A percentile compares a stretch with the other conserved stretches of the same genome.
Conservation (phyloP, 371 early-diverging fungal genomes). For the Mucor plumbeus region DNA sequence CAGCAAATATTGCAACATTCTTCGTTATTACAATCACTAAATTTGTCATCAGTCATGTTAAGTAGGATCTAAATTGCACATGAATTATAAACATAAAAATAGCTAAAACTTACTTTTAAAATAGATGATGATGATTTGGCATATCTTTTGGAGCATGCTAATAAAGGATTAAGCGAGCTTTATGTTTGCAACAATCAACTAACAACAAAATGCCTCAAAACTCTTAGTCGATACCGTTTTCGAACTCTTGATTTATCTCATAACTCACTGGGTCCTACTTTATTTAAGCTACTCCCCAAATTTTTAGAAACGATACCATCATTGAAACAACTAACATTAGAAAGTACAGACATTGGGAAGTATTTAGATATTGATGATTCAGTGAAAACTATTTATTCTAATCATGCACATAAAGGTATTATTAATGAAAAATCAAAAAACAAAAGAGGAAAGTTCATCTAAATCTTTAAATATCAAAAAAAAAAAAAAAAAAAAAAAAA, state of each 20-base stretch:
- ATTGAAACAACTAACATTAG: slow-evolving; percentile 19
- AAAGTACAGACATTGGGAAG: slow-evolving; percentile 27
- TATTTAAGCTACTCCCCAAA: slow-evolving; percentile 13
- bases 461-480: background rate
- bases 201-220: slow-evolving; percentile 15
- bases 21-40: background rate
- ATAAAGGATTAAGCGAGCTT: slow-evolving; percentile 19
- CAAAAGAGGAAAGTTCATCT: background rate
- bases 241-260: slow-evolving; percentile 9
- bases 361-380: background rate
- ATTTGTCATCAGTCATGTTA: slow-evolving; percentile 35
- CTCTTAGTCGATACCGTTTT: background rate
- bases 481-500: background rate
- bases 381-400: background rate
- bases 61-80: slow-evolving; percentile 18
- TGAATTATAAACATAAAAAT: background rate
- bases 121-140: slow-evolving; percentile 34
- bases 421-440: background rate
- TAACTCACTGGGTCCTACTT: slow-evolving; percentile 33
- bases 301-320: slow-evolving; percentile 15
- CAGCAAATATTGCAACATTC: slow-evolving; percentile 26
- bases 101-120: background rate
- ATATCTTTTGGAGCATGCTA: slow-evolving; percentile 14
- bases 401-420: background rate
- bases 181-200: slow-evolving; percentile 34